Conservation (phyloP, 352 stramenopile species). For the Phytophthora citrophthora region DNA sequence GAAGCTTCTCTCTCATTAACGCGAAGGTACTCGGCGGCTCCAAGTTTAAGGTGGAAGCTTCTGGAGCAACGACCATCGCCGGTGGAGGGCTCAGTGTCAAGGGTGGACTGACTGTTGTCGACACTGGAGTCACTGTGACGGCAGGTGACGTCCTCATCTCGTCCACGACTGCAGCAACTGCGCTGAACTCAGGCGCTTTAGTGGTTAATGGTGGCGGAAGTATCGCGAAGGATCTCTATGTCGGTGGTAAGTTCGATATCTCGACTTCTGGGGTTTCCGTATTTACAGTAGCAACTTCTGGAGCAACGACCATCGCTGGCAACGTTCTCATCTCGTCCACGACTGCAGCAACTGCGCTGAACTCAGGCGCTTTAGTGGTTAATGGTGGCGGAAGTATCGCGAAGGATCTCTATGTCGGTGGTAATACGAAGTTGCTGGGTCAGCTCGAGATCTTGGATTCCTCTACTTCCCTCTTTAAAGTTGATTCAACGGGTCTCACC, state of each 20-base stretch:
- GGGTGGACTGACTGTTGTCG: slow-evolving; percentile 33
- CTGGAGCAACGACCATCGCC: slow-evolving; percentile 39
- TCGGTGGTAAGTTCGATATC: no score
- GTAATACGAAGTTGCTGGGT: no score
- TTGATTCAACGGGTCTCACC: not conserved
- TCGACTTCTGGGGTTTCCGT: no score
- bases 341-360: not conserved
- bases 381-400: not conserved
- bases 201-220: slow-evolving; percentile 49
- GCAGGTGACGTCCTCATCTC: slow-evolving; percentile 25
- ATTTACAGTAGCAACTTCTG: not conserved
- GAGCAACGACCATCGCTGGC: slow-evolving; percentile 2
- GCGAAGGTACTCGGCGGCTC: no score
- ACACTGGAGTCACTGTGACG: slow-evolving; percentile 27
- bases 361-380: not conserved
- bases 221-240: slow-evolving; percentile 29
- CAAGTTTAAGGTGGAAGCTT: no score
- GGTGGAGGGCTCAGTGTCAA: slow-evolving; percentile 18
- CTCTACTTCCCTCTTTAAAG: no score
- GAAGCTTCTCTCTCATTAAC: no score
- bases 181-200: slow-evolving; percentile 33
- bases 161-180: slow-evolving; percentile 23
- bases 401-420: not conserved
- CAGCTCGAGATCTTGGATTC: no score
- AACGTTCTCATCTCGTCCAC: not conserved